phyloP scores from a whole-genome alignment of 1,284 basidiomycete species.

The Sporisorium graminicola region DNA sequence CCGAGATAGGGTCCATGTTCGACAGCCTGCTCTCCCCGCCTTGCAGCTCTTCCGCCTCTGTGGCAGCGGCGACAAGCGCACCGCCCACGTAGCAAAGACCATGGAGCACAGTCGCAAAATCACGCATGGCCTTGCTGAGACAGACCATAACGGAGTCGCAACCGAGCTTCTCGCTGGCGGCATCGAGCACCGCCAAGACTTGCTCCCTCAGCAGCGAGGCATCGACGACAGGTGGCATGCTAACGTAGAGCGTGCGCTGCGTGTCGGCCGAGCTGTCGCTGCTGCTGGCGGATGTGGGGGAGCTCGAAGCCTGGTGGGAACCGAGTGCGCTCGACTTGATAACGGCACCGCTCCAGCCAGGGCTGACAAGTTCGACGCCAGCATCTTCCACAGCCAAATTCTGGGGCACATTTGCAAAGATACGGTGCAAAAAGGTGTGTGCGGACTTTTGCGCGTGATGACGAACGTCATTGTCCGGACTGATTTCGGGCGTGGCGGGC shows the following conservation, averaged over 20 bases:
- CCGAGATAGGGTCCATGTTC: slow-evolving; percentile 27
- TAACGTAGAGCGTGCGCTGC: slow-evolving; percentile 62
- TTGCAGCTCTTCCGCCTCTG: slow-evolving; percentile 2
- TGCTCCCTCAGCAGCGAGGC: slow-evolving; percentile 55
- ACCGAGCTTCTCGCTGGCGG: slow-evolving; percentile 56
- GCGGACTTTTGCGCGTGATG: slow-evolving; percentile 57
- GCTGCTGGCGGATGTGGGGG: slow-evolving; percentile 26
- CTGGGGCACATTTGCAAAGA: slow-evolving; percentile 46
- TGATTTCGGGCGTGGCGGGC: slow-evolving; percentile 63
- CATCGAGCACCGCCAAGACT: slow-evolving; percentile 59
- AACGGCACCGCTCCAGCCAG: slow-evolving; percentile 62
- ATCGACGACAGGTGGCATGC: slow-evolving; percentile 53
- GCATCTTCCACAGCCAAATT: slow-evolving; percentile 53
- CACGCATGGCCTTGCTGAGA: slow-evolving; percentile 46
- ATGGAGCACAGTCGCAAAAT: slow-evolving; percentile 56
- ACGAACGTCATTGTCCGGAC: slow-evolving; percentile 56
- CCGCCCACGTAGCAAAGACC: slow-evolving; percentile 66
- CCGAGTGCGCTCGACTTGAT: slow-evolving; percentile 34
- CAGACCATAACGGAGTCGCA: slow-evolving; percentile 59
- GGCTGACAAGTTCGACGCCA: slow-evolving; percentile 60
- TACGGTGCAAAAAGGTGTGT: slow-evolving; percentile 50
- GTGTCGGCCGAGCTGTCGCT: slow-evolving; percentile 36
- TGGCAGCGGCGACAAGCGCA: slow-evolving; percentile 45
- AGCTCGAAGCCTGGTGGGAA: slow-evolving; percentile 13
- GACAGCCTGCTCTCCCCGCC: slow-evolving; percentile 14